Evolutionary conservation across 2,329 filamentous ascomycete genomes (phyloP).

Genomic region (Trichocomaceae sp.): DNA sequence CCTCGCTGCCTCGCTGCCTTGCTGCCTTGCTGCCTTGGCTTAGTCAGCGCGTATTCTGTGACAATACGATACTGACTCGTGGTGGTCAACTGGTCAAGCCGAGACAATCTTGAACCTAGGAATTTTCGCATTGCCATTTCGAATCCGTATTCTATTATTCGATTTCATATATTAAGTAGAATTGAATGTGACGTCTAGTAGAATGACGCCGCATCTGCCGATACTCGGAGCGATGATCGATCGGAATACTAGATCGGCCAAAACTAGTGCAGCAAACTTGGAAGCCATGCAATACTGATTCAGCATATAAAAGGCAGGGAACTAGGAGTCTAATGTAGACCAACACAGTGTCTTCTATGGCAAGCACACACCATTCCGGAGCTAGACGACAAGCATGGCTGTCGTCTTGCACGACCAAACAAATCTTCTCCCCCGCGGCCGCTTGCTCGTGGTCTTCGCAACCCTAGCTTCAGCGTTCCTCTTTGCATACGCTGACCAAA

Average conservation of each 20-base stretch:
- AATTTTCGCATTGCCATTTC: constrained; percentile 49
- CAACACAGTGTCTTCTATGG: background rate
- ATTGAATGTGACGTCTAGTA: too few relatives aligned
- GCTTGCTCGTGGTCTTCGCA: constrained; percentile 43
- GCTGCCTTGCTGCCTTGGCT: background rate
- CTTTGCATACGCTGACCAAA: constrained; percentile 53
- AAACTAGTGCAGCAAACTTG: too few relatives aligned
- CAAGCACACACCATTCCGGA: background rate
- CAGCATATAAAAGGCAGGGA: background rate
- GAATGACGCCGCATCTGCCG: too few relatives aligned
- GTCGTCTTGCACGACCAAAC: constrained; percentile 47
- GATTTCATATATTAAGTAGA: background rate
- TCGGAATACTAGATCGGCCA: too few relatives aligned
- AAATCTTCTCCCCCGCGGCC: constrained; percentile 48
- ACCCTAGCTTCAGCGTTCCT: constrained; percentile 48
- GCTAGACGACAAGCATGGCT: too few relatives aligned
- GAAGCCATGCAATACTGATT: too few relatives aligned
- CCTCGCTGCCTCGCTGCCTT: background rate
- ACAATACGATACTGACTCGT: background rate
- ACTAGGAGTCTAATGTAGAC: background rate
- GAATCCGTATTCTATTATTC: background rate
- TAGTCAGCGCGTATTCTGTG: background rate
- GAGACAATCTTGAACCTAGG: too few relatives aligned
- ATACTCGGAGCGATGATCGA: too few relatives aligned
- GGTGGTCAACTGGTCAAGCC: too few relatives aligned